Base-by-base conservation (phyloP, 257 asterid genomes). In the Fraxinus pennsylvanica region DNA sequence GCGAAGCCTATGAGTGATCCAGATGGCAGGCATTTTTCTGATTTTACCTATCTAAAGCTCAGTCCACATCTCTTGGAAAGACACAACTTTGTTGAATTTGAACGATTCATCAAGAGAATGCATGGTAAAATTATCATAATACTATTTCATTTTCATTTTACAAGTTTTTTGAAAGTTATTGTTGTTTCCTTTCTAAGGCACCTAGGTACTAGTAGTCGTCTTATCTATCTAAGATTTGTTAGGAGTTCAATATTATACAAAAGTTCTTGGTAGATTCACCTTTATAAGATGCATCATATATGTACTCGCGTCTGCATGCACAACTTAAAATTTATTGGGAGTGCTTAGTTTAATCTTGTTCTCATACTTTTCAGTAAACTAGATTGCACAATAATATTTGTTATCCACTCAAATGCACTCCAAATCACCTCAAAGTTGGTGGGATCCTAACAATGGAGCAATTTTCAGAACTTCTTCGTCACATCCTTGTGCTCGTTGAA, bases 1-100 rank as follows among this genome's bases (percentile, higher is more conserved):
- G 96, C 96, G 47, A 93, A 93, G 86, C 96, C 97, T 74, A 21
- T 80, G 72, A 84, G 88, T 74, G 94, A 93, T 83, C 98, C 94
- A 17, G 96, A 93, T 71, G 88, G 93, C 85, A 89, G 91, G 83
- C 93, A 90, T 81, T 87, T 90, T 80, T 87, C 89, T 70, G 80
- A 90, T 81, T 91, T 93, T 80, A 89, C 91, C 65, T 88, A 91
- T 87, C 86, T 81, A 75, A 90, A 96, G 87, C 97, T 90, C 66
- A 78, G 81, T 84, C 85, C 91, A 32, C 91, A 69, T 83, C 88
- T 90, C 81, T 79, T 83, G 88, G 98, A 91, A 81, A 83, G 89
- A 80, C 98, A 79, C 73, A 87, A 87, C 82, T 88, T 93, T 76
- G 43, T 88, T 59, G 97, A 91, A 84, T 88, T 91, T 68, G 97